These are phyloP conservation scores for Polytrichum commune DNA, from an alignment of 225 moss, liverwort and hornwort genomes.

Conservation along the genomic window DNA sequence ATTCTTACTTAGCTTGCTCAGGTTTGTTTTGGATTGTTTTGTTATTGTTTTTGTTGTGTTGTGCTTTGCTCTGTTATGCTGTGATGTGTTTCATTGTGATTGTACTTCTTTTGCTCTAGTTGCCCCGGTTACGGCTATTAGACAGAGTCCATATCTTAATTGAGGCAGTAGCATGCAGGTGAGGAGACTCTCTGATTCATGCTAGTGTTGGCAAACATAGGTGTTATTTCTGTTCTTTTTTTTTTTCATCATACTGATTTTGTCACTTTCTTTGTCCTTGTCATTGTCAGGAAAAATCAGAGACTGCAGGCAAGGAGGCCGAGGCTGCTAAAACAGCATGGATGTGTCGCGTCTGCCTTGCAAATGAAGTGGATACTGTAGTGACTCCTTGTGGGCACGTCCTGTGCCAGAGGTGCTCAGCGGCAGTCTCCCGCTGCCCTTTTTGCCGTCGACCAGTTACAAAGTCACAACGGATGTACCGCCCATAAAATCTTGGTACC, in stretches of 20 bases:
- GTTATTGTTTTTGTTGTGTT: too few relatives aligned
- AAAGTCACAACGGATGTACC: slow-evolving; percentile 67
- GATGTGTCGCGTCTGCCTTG: slow-evolving; percentile 82
- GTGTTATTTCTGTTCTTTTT: too few relatives aligned
- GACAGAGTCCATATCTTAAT: too few relatives aligned
- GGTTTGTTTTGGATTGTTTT: too few relatives aligned
- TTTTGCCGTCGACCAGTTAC: slow-evolving; percentile 79
- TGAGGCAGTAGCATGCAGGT: too few relatives aligned
- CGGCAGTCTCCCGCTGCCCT: slow-evolving; percentile 76
- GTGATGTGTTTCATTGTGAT: too few relatives aligned
- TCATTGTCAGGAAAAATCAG: slow-evolving; percentile 60
- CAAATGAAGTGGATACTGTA: slow-evolving; percentile 75
- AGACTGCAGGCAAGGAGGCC: slow-evolving; percentile 67
- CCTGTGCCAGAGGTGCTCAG: slow-evolving; percentile 72
- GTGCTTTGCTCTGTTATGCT: too few relatives aligned
- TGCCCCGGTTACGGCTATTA: too few relatives aligned
- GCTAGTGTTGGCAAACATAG: too few relatives aligned
- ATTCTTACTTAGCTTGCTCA: too few relatives aligned
- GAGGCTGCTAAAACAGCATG: slow-evolving; percentile 77
- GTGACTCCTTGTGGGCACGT: slow-evolving; percentile 89
- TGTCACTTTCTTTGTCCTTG: neutral
- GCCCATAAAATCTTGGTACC: slow-evolving; percentile 41
- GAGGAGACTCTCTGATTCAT: too few relatives aligned
- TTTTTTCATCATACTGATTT: neutral
- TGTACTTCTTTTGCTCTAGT: too few relatives aligned